Percentiles rank a stretch among this genome's conserved stretches.
phyloP scores from a whole-genome alignment of 345 rosid genomes.

The Citrus hindsii region DNA sequence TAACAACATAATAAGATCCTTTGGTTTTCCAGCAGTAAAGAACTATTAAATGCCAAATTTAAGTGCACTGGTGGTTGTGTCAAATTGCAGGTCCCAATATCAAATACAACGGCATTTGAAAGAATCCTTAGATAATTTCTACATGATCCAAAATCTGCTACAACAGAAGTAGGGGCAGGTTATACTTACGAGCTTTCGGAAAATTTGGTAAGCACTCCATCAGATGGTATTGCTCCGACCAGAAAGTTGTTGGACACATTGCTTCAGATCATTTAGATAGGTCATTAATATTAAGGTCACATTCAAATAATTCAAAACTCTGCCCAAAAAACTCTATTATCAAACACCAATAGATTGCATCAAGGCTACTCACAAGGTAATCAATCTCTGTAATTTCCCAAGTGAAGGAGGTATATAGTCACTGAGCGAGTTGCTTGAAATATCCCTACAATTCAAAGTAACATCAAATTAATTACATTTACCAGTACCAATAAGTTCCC shows the following conservation, averaged over 20 bases:
- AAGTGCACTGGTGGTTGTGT: not conserved
- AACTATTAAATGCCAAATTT: not conserved
- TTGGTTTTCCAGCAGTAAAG: not conserved
- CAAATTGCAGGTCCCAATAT: not conserved
- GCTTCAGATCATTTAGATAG: conserved; percentile 46
- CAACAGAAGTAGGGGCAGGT: conserved; percentile 3
- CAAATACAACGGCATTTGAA: not conserved
- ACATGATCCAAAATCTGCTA: conserved; percentile 10
- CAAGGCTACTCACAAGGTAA: conserved; percentile 60
- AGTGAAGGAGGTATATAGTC: conserved; percentile 76
- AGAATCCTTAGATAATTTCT: not conserved
- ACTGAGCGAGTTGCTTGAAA: conserved; percentile 74
- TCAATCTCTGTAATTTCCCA: conserved; percentile 61
- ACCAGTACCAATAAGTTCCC: not conserved
- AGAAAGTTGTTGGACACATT: conserved; percentile 90
- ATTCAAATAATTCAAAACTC: not conserved
- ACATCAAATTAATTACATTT: not conserved
- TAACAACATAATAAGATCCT: not conserved
- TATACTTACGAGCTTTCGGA: conserved; percentile 68
- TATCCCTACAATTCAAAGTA: conserved; percentile 46
- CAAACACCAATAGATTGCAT: conserved; percentile 11
- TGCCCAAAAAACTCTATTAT: not conserved
- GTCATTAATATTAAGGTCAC: conserved; percentile 16
- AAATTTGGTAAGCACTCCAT: conserved; percentile 58
- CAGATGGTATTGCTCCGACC: conserved; percentile 74